These are phyloP conservation scores for Paragyromitra xinjiangensis DNA, from an alignment of 495 filamentous ascomycete genomes.

Conservation along the genomic window DNA sequence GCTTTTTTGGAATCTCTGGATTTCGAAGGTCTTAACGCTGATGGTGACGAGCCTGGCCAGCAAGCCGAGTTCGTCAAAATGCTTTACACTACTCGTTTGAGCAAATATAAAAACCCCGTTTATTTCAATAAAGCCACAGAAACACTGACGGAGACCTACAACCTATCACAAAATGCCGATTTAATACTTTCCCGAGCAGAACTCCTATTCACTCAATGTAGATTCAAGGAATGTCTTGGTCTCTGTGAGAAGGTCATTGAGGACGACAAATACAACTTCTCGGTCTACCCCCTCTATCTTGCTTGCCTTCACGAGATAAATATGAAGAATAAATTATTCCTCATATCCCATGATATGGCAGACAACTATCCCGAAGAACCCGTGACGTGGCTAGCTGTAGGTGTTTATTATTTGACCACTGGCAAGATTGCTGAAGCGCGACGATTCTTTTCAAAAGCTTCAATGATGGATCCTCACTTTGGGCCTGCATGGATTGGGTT, in stretches of 20 bases:
- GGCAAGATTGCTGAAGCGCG: slow-evolving; percentile 91
- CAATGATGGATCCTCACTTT: slow-evolving; percentile 96
- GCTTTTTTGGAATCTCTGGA: slow-evolving; percentile 89
- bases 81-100: slow-evolving; percentile 95
- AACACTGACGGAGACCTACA: slow-evolving; percentile 90
- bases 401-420: slow-evolving; percentile 91
- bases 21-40: slow-evolving; percentile 80
- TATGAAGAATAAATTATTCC: slow-evolving; percentile 85
- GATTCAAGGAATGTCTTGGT: slow-evolving; percentile 83
- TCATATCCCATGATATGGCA: slow-evolving; percentile 92
- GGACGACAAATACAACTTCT: slow-evolving; percentile 85
- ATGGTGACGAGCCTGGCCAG: slow-evolving; percentile 50
- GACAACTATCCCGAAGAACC: slow-evolving; percentile 91
- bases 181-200: slow-evolving; percentile 92
- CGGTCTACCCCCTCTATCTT: slow-evolving; percentile 87
- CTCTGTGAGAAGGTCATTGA: slow-evolving; percentile 84
- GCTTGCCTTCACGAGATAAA: slow-evolving; percentile 89
- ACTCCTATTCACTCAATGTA: slow-evolving; percentile 91
- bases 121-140: slow-evolving; percentile 88
- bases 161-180: slow-evolving; percentile 85
- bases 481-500: slow-evolving; percentile 99
- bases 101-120: slow-evolving; percentile 89
- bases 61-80: slow-evolving; percentile 88
- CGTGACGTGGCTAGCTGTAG: slow-evolving; percentile 90
- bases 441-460: slow-evolving; percentile 95